Evolutionary conservation across 192 early-diverging fungal genomes (phyloP).

Genomic region (Backusella australiensis): DNA sequence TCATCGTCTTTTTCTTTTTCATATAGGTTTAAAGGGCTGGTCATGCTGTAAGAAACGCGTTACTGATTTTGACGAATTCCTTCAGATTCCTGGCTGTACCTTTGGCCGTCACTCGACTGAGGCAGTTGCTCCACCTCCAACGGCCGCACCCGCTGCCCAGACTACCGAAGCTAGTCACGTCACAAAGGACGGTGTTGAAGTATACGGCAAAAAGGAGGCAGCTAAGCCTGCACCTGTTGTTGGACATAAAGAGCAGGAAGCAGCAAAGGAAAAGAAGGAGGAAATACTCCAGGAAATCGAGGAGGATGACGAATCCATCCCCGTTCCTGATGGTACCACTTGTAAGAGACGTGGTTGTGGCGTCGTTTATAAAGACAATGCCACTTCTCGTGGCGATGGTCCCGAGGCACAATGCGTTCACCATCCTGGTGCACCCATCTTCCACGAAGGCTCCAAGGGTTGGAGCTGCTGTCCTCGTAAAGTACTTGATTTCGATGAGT

Average conservation of each 20-base stretch:
- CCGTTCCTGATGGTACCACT: slow-evolving; percentile 65
- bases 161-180: slow-evolving; percentile 27
- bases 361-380: slow-evolving; percentile 60
- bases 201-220: slow-evolving; percentile 35
- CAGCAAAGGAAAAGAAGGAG: slow-evolving; percentile 54
- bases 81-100: slow-evolving; percentile 86
- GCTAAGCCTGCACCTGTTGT: slow-evolving; percentile 26
- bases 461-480: slow-evolving; percentile 95
- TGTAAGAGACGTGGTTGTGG: slow-evolving; percentile 88
- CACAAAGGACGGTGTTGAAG: slow-evolving; percentile 34
- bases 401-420: slow-evolving; percentile 68
- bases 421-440: slow-evolving; percentile 88
- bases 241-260: slow-evolving; percentile 26
- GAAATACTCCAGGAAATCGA: slow-evolving; percentile 40
- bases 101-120: slow-evolving; percentile 66
- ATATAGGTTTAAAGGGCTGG: slow-evolving; percentile 78
- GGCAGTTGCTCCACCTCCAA: slow-evolving; percentile 17
- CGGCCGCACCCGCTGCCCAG: slow-evolving; percentile 26
- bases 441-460: slow-evolving; percentile 98
- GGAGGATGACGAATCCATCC: slow-evolving; percentile 73
- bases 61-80: slow-evolving; percentile 89
- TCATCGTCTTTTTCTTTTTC: not conserved
- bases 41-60: slow-evolving; percentile 91
- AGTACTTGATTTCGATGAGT: slow-evolving; percentile 98
- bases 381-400: slow-evolving; percentile 47